A percentile compares a stretch with the other conserved stretches of the same genome.
Conservation (phyloP, 306 rosid species). For the Clitoria ternatea region DNA sequence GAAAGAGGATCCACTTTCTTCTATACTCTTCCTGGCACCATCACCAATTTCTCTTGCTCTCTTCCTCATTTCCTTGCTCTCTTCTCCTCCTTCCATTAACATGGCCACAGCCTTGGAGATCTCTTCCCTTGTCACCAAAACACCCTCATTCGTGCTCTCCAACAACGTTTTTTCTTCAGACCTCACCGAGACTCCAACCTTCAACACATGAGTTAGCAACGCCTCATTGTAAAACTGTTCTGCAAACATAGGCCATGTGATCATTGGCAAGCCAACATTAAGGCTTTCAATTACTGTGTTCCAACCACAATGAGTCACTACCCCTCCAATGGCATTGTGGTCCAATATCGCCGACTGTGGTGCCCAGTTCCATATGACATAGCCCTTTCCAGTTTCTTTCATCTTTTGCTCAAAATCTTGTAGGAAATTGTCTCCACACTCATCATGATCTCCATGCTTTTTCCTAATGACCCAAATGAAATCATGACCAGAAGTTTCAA, state of each 20-base stretch:
- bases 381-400: conserved; percentile 11
- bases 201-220: background rate
- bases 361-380: conserved; percentile 30
- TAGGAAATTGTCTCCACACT: background rate
- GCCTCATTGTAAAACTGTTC: conserved; percentile 31
- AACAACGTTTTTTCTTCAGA: background rate
- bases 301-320: conserved; percentile 36
- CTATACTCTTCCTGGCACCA: conserved; percentile 14
- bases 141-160: background rate
- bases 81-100: conserved; percentile 17
- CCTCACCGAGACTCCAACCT: background rate
- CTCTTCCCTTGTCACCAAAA: background rate
- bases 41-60: background rate
- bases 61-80: conserved; percentile 15
- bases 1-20: background rate
- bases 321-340: conserved; percentile 18
- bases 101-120: background rate
- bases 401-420: conserved; percentile 17
- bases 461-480: conserved; percentile 25
- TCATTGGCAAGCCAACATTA: conserved; percentile 27
- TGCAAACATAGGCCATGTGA: conserved; percentile 28
- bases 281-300: conserved; percentile 12
- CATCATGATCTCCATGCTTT: background rate
- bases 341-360: conserved; percentile 25
- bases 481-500: conserved; percentile 15